Base-by-base conservation (phyloP, 176 grass and related monocot species). In the Pontederia paniculata region DNA sequence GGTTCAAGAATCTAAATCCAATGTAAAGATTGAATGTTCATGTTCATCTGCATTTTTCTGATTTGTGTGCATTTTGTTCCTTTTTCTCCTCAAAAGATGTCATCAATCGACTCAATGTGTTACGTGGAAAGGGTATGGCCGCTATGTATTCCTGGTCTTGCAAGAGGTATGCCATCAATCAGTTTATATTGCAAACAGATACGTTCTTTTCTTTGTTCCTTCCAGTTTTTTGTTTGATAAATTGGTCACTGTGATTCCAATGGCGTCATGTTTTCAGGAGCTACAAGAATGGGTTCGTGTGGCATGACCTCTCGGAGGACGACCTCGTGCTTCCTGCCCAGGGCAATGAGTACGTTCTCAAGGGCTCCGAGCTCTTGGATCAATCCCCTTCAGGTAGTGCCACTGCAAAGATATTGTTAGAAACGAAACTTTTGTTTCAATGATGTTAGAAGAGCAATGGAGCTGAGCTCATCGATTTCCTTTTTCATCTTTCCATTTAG, bases 241-340 rank as follows among this genome's bases (percentile, higher is more conserved):
- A 16, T 17, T 52, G 50, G 20, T 21, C 15, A 42, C 42, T 15
- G 49, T 53, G 2, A 22, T 22, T 45, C 55, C 21, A 55, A 50
- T 51, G 47, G 60, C 23, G 43, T 28, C 17, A n/a, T 49, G 46
- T 47, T 66, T 54, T 48, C 82, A 95, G 90, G 86, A 84, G 83
- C 67, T 91, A 98, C 80, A 98, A 98, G 83, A 91, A 82, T 11
- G 93, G 93, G 17, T 98, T 98, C 57, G 93, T 98, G 53, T 98
- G 93, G 93, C 93, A 98, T 12, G 93, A 98, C 65, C 82, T 98
- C 47, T 69, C 72, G 2, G 77, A 82, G 63, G 86, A 98, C 11
- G 93, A 98, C 66, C 93, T 84, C 14, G 73, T 98, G 18, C 63
- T 88, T 58, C 83, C 86, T 16, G 83, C 93, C 13, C 74, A 79